Evolutionary conservation across 768 basidiomycete species (phyloP), one percentile per base, ranked within the genome.

Genomic region (Hygrophorus pudorinus): DNA sequence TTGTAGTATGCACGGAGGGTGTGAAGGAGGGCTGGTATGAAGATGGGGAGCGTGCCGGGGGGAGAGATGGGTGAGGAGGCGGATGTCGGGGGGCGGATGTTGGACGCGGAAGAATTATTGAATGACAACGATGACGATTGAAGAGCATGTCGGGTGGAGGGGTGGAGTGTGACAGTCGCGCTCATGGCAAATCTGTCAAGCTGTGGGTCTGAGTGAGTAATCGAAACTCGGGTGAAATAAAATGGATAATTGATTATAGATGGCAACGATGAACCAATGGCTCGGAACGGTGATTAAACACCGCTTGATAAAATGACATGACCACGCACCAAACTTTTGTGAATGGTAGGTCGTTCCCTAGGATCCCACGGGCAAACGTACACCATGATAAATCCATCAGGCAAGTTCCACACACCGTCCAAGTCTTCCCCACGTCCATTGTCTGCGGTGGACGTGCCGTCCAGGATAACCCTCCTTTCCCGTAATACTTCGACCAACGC

Each of bases 131-230:
- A 53, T 44, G 27, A 46, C n/a, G 53, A 35, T 31, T 46, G 49
- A 17, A 33, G 21, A 6, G 65, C 66, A 29, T 63, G 60, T 27
- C 65, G 66, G 14, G 65, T 57, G 21, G 65, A 63, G 31, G 71
- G 62, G 17, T 73, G 67, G 8, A 83, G 56, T 27, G 68, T 62
- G 38, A 85, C 59, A 33, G 75, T 75, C 5, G 73, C 75, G 53
- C 84, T 88, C 73, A 90, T 79, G 2, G 85, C 71, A 56, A 90
- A 89, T 53, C 73, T 75, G 56, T 90, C 85, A 11, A 90, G 68
- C 85, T 88, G 53, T 28, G 13, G 24, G 7, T 3, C 3, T 7
- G 24, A 41, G 45, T 27, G n/a, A 41, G 24, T 37, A 44, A 38
- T 13, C 13, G 10, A 10, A 5, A 38, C 18, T 14, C 12, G 42